These are phyloP conservation scores for Glutinoglossum americanum DNA, from an alignment of 495 filamentous ascomycete species.

Conservation along the genomic window DNA sequence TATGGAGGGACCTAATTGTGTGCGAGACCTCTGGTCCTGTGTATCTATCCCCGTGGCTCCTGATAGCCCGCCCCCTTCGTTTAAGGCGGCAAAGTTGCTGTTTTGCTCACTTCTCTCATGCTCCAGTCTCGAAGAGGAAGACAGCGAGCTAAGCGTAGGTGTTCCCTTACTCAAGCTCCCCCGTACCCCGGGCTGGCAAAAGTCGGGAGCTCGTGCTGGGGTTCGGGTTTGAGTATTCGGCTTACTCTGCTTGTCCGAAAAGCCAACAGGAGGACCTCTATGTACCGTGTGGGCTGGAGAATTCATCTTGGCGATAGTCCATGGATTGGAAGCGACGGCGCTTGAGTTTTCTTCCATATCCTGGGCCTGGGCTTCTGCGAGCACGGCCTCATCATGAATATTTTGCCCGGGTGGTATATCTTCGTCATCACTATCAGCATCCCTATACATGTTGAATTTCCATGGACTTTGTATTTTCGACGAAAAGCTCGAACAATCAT, in stretches of 20 bases:
- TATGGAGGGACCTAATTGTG: no score
- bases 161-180: background rate
- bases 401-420: background rate
- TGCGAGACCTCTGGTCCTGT: no score
- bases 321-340: slow-evolving; percentile 29
- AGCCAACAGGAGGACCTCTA: background rate
- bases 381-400: background rate
- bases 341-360: slow-evolving; percentile 7
- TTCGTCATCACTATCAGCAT: background rate
- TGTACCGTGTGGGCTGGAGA: slow-evolving; percentile 16
- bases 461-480: background rate
- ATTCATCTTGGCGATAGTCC: slow-evolving; percentile 37
- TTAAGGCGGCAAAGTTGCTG: no score
- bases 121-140: no score
- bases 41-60: no score
- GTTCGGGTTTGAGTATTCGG: background rate
- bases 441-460: slow-evolving; percentile 6
- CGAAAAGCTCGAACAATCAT: no score
- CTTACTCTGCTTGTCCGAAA: background rate
- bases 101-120: no score
- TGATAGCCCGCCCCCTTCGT: no score
- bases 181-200: background rate
- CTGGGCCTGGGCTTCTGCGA: background rate
- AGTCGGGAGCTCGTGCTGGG: background rate
- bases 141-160: no score